Evolutionary conservation across 768 basidiomycete species (phyloP).

Genomic region (Xerocomellus chrysenteron): DNA sequence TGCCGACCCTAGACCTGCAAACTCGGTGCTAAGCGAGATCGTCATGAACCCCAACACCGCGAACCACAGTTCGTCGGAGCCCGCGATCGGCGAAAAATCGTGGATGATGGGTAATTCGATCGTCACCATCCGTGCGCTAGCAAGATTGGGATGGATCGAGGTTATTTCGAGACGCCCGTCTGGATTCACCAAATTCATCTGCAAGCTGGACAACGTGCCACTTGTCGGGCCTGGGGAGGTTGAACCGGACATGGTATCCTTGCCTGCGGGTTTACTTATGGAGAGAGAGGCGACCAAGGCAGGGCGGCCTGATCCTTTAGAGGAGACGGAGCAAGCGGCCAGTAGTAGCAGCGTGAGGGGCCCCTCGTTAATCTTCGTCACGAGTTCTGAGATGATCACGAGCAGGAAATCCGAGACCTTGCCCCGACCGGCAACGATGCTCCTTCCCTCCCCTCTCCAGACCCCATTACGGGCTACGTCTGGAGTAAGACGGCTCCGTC

Average conservation of each 20-base stretch:
- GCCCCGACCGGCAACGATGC: neutral
- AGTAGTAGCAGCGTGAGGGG: slow-evolving; percentile 11
- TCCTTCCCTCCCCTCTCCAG: slow-evolving; percentile 45
- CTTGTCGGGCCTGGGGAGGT: slow-evolving; percentile 83
- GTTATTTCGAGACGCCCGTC: slow-evolving; percentile 84
- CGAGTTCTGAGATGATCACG: slow-evolving; percentile 4
- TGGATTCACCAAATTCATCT: slow-evolving; percentile 81
- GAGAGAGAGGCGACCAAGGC: slow-evolving; percentile 49
- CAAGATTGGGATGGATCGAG: slow-evolving; percentile 84
- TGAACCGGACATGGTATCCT: slow-evolving; percentile 70
- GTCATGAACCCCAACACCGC: slow-evolving; percentile 57
- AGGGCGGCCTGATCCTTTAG: slow-evolving; percentile 28
- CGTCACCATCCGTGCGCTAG: slow-evolving; percentile 74
- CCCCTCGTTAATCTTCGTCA: neutral
- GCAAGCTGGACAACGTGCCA: slow-evolving; percentile 86
- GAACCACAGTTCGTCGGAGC: slow-evolving; percentile 35
- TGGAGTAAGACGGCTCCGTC: slow-evolving; percentile 88
- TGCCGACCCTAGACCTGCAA: slow-evolving; percentile 87
- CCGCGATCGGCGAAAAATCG: slow-evolving; percentile 57
- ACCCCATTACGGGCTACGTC: slow-evolving; percentile 81
- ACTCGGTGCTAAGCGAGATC: slow-evolving; percentile 75
- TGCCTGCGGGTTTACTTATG: slow-evolving; percentile 73
- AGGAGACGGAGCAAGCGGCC: slow-evolving; percentile 10
- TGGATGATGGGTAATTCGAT: slow-evolving; percentile 88
- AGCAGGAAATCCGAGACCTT: slow-evolving; percentile 25